phyloP scores from a whole-genome alignment of 805 yeast species.

The Starmerella sp. region DNA sequence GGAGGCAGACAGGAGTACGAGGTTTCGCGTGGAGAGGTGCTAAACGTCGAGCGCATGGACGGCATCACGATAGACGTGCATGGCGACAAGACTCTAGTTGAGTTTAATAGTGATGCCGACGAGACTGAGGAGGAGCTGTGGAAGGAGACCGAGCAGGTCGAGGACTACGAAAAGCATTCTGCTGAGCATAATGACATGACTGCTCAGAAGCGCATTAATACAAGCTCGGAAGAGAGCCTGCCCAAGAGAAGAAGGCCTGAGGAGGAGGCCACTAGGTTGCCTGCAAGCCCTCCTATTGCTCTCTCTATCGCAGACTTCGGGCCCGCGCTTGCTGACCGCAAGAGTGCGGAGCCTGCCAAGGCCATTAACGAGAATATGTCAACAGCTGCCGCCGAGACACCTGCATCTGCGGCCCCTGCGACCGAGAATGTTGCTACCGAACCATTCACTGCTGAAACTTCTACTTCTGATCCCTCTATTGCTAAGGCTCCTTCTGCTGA shows the following conservation, averaged over 20 bases:
- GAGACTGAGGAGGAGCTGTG: conserved; percentile 32
- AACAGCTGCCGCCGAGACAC: too few relatives aligned
- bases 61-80: conserved; percentile 61
- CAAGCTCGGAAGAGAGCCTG: neutral
- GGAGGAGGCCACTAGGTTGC: neutral
- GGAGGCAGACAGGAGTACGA: conserved; percentile 41
- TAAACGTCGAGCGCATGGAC: conserved; percentile 50
- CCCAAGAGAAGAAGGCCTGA: neutral
- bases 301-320: neutral
- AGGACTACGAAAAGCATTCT: neutral
- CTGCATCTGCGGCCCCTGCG: too few relatives aligned
- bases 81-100: conserved; percentile 47
- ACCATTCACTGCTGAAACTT: too few relatives aligned
- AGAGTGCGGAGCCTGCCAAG: too few relatives aligned
- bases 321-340: too few relatives aligned
- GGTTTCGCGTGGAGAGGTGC: conserved; percentile 51
- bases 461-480: too few relatives aligned
- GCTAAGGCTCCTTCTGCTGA: neutral
- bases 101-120: conserved; percentile 37
- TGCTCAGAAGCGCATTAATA: neutral
- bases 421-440: too few relatives aligned
- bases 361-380: too few relatives aligned
- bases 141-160: conserved; percentile 3
- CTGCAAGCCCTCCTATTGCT: neutral
- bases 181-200: neutral